A percentile compares a stretch with the other conserved stretches of the same genome.
Evolutionary conservation across 2,329 filamentous ascomycete species (phyloP).

Genomic region (Clonostachys solani): DNA sequence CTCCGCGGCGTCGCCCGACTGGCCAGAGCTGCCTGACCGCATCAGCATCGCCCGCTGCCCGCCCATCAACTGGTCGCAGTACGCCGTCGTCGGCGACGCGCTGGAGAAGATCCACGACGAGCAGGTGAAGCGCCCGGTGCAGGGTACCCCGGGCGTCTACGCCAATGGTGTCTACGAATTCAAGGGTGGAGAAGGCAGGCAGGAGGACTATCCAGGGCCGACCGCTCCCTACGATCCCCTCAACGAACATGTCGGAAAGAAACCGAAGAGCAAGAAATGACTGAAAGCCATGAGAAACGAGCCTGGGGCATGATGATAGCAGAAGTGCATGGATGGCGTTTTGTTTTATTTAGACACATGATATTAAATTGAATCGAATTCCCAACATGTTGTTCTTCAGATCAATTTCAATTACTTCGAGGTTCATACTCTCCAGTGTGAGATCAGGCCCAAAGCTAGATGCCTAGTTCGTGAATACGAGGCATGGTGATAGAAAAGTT

Average conservation of each 20-base stretch:
- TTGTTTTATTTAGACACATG: too few relatives aligned
- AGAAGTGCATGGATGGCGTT: too few relatives aligned
- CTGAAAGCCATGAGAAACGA: not conserved
- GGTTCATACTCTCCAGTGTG: too few relatives aligned
- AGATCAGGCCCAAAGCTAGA: too few relatives aligned
- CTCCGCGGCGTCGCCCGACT: not conserved
- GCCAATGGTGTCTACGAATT: slow-evolving; percentile 47
- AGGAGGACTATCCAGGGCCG: slow-evolving; percentile 44
- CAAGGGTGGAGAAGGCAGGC: slow-evolving; percentile 34
- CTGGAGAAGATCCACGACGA: slow-evolving; percentile 82
- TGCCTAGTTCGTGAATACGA: too few relatives aligned
- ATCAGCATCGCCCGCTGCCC: slow-evolving; percentile 84
- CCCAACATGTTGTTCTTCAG: too few relatives aligned
- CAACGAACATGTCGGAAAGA: slow-evolving; percentile 24
- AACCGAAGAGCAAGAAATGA: slow-evolving; percentile 3
- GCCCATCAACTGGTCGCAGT: slow-evolving; percentile 91
- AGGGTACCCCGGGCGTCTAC: slow-evolving; percentile 44
- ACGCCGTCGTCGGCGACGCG: slow-evolving; percentile 75
- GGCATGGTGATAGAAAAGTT: too few relatives aligned
- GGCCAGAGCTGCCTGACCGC: slow-evolving; percentile 4
- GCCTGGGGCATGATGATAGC: too few relatives aligned
- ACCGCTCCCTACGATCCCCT: slow-evolving; percentile 54
- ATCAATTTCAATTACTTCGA: too few relatives aligned
- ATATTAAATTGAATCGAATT: too few relatives aligned
- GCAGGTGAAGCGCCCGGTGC: slow-evolving; percentile 62